These are phyloP conservation scores for Pilobolus umbonatus DNA, from an alignment of 192 early-diverging fungal genomes.

Conservation along the genomic window DNA sequence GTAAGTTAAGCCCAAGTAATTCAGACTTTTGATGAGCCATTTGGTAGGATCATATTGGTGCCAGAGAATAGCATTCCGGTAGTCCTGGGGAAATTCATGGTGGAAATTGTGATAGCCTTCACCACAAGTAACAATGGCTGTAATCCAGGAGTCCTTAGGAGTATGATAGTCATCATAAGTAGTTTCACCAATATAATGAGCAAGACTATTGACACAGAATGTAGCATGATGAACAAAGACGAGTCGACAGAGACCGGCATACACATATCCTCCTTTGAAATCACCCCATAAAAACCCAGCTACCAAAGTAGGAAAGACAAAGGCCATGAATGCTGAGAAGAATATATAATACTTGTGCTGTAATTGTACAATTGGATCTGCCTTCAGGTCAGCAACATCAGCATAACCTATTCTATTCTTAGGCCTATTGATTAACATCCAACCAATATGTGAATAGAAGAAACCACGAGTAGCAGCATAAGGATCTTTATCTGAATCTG, in stretches of 20 bases:
- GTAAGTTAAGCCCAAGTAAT: slow-evolving; percentile 61
- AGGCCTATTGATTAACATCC: slow-evolving; percentile 84
- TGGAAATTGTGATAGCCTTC: slow-evolving; percentile 89
- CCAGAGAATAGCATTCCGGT: slow-evolving; percentile 75
- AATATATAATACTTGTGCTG: slow-evolving; percentile 77
- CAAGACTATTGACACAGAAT: slow-evolving; percentile 84
- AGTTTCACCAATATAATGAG: slow-evolving; percentile 69
- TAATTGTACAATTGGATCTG: slow-evolving; percentile 62
- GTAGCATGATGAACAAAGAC: slow-evolving; percentile 85
- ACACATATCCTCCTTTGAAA: slow-evolving; percentile 76
- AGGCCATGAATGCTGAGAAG: slow-evolving; percentile 67
- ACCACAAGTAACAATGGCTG: slow-evolving; percentile 73
- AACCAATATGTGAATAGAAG: slow-evolving; percentile 78
- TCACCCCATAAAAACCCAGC: slow-evolving; percentile 83
- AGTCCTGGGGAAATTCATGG: slow-evolving; percentile 84
- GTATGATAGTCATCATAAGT: slow-evolving; percentile 81
- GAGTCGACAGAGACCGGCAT: slow-evolving; percentile 66
- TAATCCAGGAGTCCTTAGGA: slow-evolving; percentile 76
- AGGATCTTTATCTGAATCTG: slow-evolving; percentile 84
- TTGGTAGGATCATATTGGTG: slow-evolving; percentile 85
- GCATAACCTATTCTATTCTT: slow-evolving; percentile 67
- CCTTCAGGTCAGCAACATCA: slow-evolving; percentile 75
- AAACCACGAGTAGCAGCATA: slow-evolving; percentile 75
- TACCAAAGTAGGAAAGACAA: slow-evolving; percentile 76
- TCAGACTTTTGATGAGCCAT: slow-evolving; percentile 66